Evolutionary conservation across 2,329 filamentous ascomycete genomes (phyloP).

Genomic region (Fusarium incarnatum): DNA sequence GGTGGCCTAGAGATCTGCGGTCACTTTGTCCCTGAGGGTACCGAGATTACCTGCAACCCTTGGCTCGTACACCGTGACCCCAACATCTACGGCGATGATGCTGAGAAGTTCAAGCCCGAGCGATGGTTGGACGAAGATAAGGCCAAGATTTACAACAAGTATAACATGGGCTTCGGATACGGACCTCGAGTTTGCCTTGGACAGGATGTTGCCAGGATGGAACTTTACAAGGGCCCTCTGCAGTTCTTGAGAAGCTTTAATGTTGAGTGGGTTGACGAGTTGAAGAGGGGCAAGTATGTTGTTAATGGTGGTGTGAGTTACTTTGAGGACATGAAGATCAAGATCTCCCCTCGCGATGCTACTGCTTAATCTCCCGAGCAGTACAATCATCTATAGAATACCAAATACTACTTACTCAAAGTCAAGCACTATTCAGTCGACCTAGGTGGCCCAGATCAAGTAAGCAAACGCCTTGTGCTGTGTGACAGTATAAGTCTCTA

Average conservation of each 20-base stretch:
- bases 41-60: constrained; percentile 52
- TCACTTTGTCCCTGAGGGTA: constrained; percentile 47
- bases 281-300: constrained; percentile 24
- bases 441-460: no score
- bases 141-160: constrained; percentile 47
- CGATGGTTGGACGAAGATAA: constrained; percentile 53
- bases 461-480: no score
- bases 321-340: constrained; percentile 33
- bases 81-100: constrained; percentile 49
- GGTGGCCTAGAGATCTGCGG: constrained; percentile 57
- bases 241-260: constrained; percentile 35
- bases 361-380: background rate
- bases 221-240: constrained; percentile 49
- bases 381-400: background rate
- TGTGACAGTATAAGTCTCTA: background rate
- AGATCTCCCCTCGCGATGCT: constrained; percentile 13
- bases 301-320: constrained; percentile 38
- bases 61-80: constrained; percentile 53
- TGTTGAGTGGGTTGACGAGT: constrained; percentile 15
- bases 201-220: constrained; percentile 57
- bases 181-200: constrained; percentile 59
- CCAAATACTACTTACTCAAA: background rate
- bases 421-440: no score
- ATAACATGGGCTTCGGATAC: constrained; percentile 53
- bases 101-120: constrained; percentile 54